Base-by-base conservation (phyloP, 306 rosid species). In the Neltuma alba region DNA sequence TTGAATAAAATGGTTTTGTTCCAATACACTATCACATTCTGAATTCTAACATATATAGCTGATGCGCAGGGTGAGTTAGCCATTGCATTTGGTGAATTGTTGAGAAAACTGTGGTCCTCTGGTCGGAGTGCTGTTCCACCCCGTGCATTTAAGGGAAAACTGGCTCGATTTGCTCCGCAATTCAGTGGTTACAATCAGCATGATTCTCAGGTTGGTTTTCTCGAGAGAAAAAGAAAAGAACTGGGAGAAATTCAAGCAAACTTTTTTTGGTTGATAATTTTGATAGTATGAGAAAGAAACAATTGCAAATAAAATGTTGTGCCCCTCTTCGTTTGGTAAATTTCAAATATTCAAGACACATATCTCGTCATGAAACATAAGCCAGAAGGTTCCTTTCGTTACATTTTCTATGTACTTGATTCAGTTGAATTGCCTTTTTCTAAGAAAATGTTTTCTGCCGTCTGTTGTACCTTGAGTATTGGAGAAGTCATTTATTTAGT, bases 101-200 rank as follows among this genome's bases (percentile, higher is more conserved):
- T 96, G 87, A 90, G 98, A 89, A 93, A 93, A 88, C 83, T 93
- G 80, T 96, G 99, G 99, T 96, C 98, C 76, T 84, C 96, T 2
- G 99, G 98, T 74, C 85, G 92, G 85, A 88, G 91, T 65, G 64
- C 94, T 30, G 70, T 96, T 87, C 89, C 97, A 42, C 99, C 99
- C 9, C 99, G 98, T 76, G 70, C n/a, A 54, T 96, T 96, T 81
- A 96, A 96, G 89, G 95, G 98, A 18, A 96, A 93, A 79, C 84
- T 96, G 86, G 96, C 96, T 31, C 92, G 97, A 75, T 96, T 96
- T 90, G 99, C 99, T 79, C 99, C 99, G 25, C 99, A 96, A 78
- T 96, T 96, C 82, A 96, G 98, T 82, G 99, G 99, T 74, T 96
- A 96, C 83, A 96, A 93, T 73, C 99, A 96, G 88, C 99, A 96